phyloP scores from a whole-genome alignment of 169 alveolate genomes.

The Sarcocystis neurona region DNA sequence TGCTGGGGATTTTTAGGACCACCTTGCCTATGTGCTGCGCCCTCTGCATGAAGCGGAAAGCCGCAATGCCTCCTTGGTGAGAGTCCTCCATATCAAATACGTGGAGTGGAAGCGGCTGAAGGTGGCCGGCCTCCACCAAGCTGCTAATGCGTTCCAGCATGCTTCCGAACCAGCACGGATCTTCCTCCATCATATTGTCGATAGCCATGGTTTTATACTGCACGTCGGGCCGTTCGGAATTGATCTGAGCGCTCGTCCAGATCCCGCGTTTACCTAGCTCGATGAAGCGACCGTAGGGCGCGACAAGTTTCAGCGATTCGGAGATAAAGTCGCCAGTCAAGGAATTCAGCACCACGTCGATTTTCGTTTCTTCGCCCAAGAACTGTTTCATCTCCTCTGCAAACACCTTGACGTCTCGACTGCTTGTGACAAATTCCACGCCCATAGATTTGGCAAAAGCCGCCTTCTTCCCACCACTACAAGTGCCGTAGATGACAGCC shows the following conservation, averaged over 20 bases:
- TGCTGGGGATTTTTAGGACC: constrained; percentile 33
- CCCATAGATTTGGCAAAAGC: constrained; percentile 67
- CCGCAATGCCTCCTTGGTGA: constrained; percentile 66
- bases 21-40: constrained; percentile 70
- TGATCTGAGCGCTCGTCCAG: constrained; percentile 65
- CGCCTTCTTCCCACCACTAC: constrained; percentile 71
- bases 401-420: constrained; percentile 68
- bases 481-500: constrained; percentile 74
- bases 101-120: constrained; percentile 61
- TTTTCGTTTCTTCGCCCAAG: constrained; percentile 48
- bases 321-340: constrained; percentile 68
- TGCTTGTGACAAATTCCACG: constrained; percentile 68
- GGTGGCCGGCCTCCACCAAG: constrained; percentile 44
- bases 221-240: constrained; percentile 67
- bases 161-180: constrained; percentile 69
- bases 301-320: constrained; percentile 68
- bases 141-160: constrained; percentile 65
- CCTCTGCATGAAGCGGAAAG: constrained; percentile 69
- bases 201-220: constrained; percentile 65
- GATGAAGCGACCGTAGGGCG: constrained; percentile 75
- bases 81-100: constrained; percentile 60
- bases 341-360: constrained; percentile 74
- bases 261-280: constrained; percentile 77
- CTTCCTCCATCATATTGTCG: constrained; percentile 72
- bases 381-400: constrained; percentile 65